Base-by-base conservation (phyloP, 257 asterid genomes). In the Voacanga thouarsii region DNA sequence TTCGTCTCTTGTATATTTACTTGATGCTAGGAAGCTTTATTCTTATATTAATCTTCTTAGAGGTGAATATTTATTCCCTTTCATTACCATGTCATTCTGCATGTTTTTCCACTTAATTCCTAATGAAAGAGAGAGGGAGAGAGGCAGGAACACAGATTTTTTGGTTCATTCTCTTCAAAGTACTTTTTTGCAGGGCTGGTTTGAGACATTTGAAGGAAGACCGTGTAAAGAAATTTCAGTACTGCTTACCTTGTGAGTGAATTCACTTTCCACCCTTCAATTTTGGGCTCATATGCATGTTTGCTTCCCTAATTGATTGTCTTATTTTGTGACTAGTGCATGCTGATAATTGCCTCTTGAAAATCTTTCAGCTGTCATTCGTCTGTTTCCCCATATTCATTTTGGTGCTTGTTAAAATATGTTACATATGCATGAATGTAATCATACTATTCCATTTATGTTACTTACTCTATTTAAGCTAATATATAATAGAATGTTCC, bases 161-260 rank as follows among this genome's bases (percentile, higher is more conserved):
- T 14, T 72, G 37, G 68, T 70, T 82, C 50, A 79, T 72, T 47
- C 10, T 50, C 74, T 79, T 72, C 68, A 57, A 28, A 4, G 28
- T 76, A 9, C 56, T 83, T 79, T 79, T 77, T 81, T 77, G 70
- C 90, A 94, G 98, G 91, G 98, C 97, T 85, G 97, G 98, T 81
- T 79, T 94, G 70, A 90, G 86, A 78, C 97, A 90, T 74, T 71
- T 94, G 92, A 94, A 89, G 87, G 56, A 88, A 76, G 98, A 92
- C 19, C 96, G 96, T 43, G 88, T 92, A 77, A 94, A 88, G 91
- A 90, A 90, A 85, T 94, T 94, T 41, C 96, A 92, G 84, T 94
- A 94, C 80, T 94, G 98, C 91, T 86, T 94, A 79, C 98, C 98
- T 15, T 94, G 98, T 94, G 85, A 87, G 97, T 88, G 70, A 69